Evolutionary conservation across 2,329 filamentous ascomycete species (phyloP).

Genomic region (Conoideocrella luteorostrata): DNA sequence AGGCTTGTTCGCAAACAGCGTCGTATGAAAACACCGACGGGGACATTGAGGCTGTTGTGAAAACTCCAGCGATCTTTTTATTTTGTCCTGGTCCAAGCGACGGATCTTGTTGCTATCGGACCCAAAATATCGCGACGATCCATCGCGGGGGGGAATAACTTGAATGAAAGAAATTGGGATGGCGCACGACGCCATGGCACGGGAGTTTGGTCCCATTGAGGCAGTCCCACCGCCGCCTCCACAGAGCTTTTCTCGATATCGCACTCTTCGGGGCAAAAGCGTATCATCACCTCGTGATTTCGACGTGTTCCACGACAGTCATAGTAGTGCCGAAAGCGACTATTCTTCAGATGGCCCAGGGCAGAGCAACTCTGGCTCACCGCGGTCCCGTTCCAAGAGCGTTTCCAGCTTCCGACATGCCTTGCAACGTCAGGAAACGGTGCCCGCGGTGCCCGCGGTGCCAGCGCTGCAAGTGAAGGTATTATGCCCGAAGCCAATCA

Average conservation of each 20-base stretch:
- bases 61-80: too few species aligned
- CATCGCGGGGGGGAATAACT: too few species aligned
- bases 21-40: too few species aligned
- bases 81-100: too few species aligned
- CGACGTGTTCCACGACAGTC: slow-evolving; percentile 21
- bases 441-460: neutral
- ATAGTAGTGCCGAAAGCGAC: slow-evolving; percentile 4
- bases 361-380: slow-evolving; percentile 4
- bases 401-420: slow-evolving; percentile 8
- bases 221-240: slow-evolving; percentile 15
- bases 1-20: too few species aligned
- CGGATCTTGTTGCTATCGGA: too few species aligned
- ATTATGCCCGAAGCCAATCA: slow-evolving; percentile 9
- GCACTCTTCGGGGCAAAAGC: slow-evolving; percentile 28
- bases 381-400: slow-evolving; percentile 14
- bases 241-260: slow-evolving; percentile 24
- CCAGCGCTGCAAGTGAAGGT: slow-evolving; percentile 4
- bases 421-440: neutral
- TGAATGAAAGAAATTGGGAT: slow-evolving; percentile 3
- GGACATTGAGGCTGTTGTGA: too few species aligned
- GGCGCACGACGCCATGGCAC: slow-evolving; percentile 7
- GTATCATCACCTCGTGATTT: slow-evolving; percentile 24
- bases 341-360: neutral
- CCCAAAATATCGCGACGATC: too few species aligned
- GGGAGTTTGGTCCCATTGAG: slow-evolving; percentile 6